Evolutionary conservation across 805 yeast genomes (phyloP).

Genomic region (Candida verbasci): DNA sequence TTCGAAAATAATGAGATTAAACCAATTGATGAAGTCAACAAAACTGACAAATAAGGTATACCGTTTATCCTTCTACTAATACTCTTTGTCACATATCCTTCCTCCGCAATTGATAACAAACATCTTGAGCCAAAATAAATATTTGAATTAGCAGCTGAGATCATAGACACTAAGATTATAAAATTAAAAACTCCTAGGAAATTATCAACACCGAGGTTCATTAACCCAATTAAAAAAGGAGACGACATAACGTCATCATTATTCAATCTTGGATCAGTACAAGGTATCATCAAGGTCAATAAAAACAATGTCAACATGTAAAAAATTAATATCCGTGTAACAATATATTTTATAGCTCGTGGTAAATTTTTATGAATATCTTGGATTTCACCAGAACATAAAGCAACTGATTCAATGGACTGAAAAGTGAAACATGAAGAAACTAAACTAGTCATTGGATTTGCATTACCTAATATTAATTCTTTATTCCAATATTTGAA

Average conservation of each 20-base stretch:
- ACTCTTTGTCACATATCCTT: conserved; percentile 7
- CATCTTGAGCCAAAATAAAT: conserved; percentile 23
- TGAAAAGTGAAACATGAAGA: conserved; percentile 67
- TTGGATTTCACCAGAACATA: conserved; percentile 64
- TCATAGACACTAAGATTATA: conserved; percentile 17
- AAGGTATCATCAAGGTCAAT: conserved; percentile 63
- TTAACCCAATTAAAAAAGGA: conserved; percentile 20
- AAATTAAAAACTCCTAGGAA: conserved; percentile 16
- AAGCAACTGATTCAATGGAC: conserved; percentile 68
- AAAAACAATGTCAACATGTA: conserved; percentile 59
- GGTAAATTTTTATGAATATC: conserved; percentile 8
- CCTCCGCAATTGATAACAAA: conserved; percentile 14
- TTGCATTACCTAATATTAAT: background rate
- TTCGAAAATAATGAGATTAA: conserved; percentile 15
- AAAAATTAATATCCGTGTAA: conserved; percentile 56
- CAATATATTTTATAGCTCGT: conserved; percentile 58
- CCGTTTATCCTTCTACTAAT: conserved; percentile 8
- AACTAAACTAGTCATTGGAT: conserved; percentile 5
- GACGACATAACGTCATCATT: conserved; percentile 15
- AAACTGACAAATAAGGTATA: conserved; percentile 17
- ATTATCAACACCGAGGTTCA: conserved; percentile 12
- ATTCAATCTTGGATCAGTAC: conserved; percentile 15
- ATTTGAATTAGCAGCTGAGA: conserved; percentile 27
- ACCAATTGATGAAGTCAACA: conserved; percentile 17
- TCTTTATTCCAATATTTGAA: conserved; percentile 8